These are phyloP conservation scores for Luzula sylvatica DNA, from an alignment of 176 grass and related monocot genomes.

Conservation along the genomic window DNA sequence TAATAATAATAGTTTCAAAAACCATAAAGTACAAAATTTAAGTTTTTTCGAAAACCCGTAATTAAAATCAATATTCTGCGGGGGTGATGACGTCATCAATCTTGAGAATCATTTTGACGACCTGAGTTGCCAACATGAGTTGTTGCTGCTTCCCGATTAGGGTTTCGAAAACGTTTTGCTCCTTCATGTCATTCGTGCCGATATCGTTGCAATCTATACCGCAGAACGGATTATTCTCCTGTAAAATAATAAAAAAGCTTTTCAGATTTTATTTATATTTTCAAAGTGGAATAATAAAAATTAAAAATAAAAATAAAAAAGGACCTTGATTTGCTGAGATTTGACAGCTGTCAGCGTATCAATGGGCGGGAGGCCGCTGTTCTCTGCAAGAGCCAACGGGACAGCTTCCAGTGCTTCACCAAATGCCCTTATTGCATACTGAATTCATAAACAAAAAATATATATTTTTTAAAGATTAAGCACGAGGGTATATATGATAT, in stretches of 20 bases:
- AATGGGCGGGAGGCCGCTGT: constrained; percentile 73
- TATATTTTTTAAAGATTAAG: background rate
- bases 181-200: constrained; percentile 52
- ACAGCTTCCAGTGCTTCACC: constrained; percentile 72
- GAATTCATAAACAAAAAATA: constrained; percentile 15
- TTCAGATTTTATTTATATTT: no score
- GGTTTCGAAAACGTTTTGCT: constrained; percentile 58
- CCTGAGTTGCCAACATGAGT: constrained; percentile 54
- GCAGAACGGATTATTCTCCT: constrained; percentile 54
- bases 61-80: constrained; percentile 55
- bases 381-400: constrained; percentile 78
- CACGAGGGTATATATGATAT: no score
- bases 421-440: constrained; percentile 95
- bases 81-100: constrained; percentile 57
- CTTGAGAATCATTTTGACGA: constrained; percentile 86
- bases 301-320: background rate
- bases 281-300: background rate
- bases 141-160: constrained; percentile 76
- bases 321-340: constrained; percentile 83
- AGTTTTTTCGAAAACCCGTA: no score
- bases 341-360: constrained; percentile 73
- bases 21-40: constrained; percentile 1
- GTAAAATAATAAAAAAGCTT: background rate
- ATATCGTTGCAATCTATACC: constrained; percentile 63
- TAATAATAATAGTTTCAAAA: background rate